Evolutionary conservation across 1,284 basidiomycete genomes (phyloP), one percentile per base, ranked within the genome.

Genomic region (Stygiomarasmius scandens): DNA sequence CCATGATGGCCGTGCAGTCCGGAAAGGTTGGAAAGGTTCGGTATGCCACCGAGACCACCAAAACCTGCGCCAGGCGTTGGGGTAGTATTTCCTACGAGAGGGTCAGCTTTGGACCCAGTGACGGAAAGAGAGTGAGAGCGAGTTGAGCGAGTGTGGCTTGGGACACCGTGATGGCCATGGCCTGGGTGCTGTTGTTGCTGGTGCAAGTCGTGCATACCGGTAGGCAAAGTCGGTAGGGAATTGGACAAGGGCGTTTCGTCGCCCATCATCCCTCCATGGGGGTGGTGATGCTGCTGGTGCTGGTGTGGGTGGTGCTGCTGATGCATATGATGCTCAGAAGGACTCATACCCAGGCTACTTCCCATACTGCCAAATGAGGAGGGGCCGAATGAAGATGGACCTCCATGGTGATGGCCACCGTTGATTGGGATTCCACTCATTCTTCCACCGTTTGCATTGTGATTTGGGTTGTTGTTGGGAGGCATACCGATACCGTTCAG

Each of bases 281-380:
- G 6, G 29, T 52, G 41, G 20, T 11, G 32, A 25, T 52, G 50
- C 25, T 14, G 19, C 3, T 52, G 50, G 25, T 45, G 41, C 38
- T 44, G 50, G n/a, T 27, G 48, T 20, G 20, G 53, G 19, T 32
- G 44, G 11, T 46, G 52, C 9, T n/a, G 14, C 9, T 45, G 23
- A 22, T 54, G 52, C 8, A 22, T 9, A 41, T 43, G 34, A 9
- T 22, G 49, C 2, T 52, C 49, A 23, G 36, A 46, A 3, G 43
- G 55, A 34, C 19, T 27, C 32, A 46, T 20, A 8, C n/a, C 47
- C 50, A 20, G 52, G 29, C 56, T 52, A 44, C 20, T 45, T 22
- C 41, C 46, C 41, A 34, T 53, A n/a, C 20, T 14, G 4, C 24
- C 43, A 22, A 53, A 53, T 19, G 52, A 53, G 12, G 32, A 41